Base-by-base conservation (phyloP, 768 basidiomycete species). In the Rhodotorula diobovata region DNA sequence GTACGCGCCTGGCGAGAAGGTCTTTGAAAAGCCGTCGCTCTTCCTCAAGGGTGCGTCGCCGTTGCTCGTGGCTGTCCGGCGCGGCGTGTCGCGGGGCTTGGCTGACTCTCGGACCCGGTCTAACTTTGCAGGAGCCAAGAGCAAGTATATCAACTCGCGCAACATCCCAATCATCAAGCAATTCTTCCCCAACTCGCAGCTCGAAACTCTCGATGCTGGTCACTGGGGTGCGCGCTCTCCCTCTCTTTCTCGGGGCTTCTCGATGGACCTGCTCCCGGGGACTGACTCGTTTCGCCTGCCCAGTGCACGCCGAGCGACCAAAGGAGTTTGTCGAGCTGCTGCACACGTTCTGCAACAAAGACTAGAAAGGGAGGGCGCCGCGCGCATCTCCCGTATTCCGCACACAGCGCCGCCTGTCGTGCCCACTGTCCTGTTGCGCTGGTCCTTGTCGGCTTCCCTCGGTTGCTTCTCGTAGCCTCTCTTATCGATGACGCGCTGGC, bases 241-340 rank as follows among this genome's bases (percentile, higher is more conserved):
- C 55, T 41, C 23, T 50, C n/a, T 21, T 34, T 45, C n/a, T 43
- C n/a, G 15, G 35, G 16, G 43, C 30, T 32, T 45, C 67, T 60
- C 66, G 1, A 21, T 4, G 18, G 35, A n/a, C n/a, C n/a, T n/a
- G n/a, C n/a, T n/a, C n/a, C 25, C 35, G 39, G 1, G 18, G 12
- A 23, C 12, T 39, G 25, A 4, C 7, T 1, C 20, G 0, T 14
- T 15, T 5, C 20, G 25, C 66, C n/a, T 11, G 2, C 9, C 37
- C 70, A 91, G 90, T 94, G 30, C 92, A 94, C 72, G 89, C 90
- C 25, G 91, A 94, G 78, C 85, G 84, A 84, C 83, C 83, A 15
- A 70, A 73, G 35, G 82, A 83, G 75, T 83, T 83, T 69, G 70
- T 83, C 11, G 77, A 80, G 18, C 48, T 81, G 28, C 81, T 84